Evolutionary conservation across 1,284 basidiomycete genomes (phyloP).

Genomic region (Boletus mariae): DNA sequence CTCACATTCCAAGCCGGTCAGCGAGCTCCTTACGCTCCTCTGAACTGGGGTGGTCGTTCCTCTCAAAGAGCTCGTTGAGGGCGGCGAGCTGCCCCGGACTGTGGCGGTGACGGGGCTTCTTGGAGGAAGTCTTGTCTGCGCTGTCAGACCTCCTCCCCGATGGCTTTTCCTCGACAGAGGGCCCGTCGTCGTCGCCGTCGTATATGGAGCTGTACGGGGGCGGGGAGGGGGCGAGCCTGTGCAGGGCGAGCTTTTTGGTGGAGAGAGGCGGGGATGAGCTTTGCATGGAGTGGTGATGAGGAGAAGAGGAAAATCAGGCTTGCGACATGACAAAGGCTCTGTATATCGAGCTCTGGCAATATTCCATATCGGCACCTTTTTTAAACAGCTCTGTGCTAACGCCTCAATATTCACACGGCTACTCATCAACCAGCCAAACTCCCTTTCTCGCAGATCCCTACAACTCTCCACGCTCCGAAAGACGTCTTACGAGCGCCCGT

Average conservation of each 20-base stretch:
- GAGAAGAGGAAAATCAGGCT: slow-evolving; percentile 33
- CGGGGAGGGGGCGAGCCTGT: slow-evolving; percentile 11
- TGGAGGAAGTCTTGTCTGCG: slow-evolving; percentile 33
- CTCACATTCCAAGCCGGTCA: slow-evolving; percentile 70
- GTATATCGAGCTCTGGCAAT: slow-evolving; percentile 39
- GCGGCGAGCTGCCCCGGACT: slow-evolving; percentile 64
- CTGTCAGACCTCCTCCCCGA: slow-evolving; percentile 23
- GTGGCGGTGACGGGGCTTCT: slow-evolving; percentile 76
- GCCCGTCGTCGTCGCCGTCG: slow-evolving; percentile 27
- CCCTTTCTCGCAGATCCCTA: neutral
- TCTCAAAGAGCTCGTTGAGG: slow-evolving; percentile 72
- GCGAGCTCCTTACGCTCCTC: slow-evolving; percentile 64
- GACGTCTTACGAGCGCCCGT: neutral
- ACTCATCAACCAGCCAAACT: slow-evolving; percentile 2
- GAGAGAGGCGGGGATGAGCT: slow-evolving; percentile 30
- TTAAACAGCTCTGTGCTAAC: slow-evolving; percentile 33
- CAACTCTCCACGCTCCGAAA: neutral
- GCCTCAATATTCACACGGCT: slow-evolving; percentile 29
- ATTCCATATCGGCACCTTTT: slow-evolving; percentile 39
- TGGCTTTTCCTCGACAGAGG: slow-evolving; percentile 37
- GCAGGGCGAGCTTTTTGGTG: slow-evolving; percentile 21
- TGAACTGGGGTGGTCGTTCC: slow-evolving; percentile 69
- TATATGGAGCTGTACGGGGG: slow-evolving; percentile 6
- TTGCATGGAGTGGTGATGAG: slow-evolving; percentile 33
- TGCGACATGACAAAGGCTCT: slow-evolving; percentile 38